Evolutionary conservation across 768 basidiomycete genomes (phyloP).

Genomic region (Amanita exitialis): DNA sequence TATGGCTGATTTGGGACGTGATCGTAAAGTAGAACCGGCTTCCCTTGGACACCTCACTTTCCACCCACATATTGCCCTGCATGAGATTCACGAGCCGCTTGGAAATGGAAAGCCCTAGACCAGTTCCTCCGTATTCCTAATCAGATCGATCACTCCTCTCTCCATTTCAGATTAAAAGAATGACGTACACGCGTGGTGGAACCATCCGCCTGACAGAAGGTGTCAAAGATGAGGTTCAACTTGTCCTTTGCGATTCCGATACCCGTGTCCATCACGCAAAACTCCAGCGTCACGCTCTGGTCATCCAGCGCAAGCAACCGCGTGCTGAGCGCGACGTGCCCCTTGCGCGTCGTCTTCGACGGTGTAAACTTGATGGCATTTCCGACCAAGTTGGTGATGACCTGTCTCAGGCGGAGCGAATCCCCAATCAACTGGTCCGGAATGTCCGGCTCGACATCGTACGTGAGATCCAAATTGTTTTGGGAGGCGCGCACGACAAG

Average conservation of each 20-base stretch:
- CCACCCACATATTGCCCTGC: slow-evolving; percentile 99
- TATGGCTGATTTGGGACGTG: slow-evolving; percentile 72
- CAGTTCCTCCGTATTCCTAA: slow-evolving; percentile 95
- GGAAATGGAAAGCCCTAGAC: slow-evolving; percentile 93
- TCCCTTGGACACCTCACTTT: slow-evolving; percentile 87
- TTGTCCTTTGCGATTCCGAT: slow-evolving; percentile 99
- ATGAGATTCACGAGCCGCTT: slow-evolving; percentile 95
- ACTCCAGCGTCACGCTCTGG: slow-evolving; percentile 82
- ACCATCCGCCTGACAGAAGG: slow-evolving; percentile 97
- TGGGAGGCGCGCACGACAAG: slow-evolving; percentile 96
- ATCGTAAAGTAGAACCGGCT: slow-evolving; percentile 97
- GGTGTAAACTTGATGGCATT: slow-evolving; percentile 98
- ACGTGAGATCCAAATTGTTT: slow-evolving; percentile 92
- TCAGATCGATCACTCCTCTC: background rate
- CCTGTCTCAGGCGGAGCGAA: slow-evolving; percentile 86
- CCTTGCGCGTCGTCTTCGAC: slow-evolving; percentile 64
- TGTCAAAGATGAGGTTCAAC: slow-evolving; percentile 96
- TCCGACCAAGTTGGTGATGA: slow-evolving; percentile 91
- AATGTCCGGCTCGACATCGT: slow-evolving; percentile 91
- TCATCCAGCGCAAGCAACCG: slow-evolving; percentile 72
- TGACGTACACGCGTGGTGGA: slow-evolving; percentile 81
- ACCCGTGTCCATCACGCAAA: slow-evolving; percentile 96
- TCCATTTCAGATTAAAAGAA: slow-evolving; percentile 9
- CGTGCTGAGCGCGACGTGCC: slow-evolving; percentile 85
- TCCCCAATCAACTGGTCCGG: slow-evolving; percentile 97